Conservation (phyloP, 352 stramenopile genomes). For the Globisporangium barbulae region DNA sequence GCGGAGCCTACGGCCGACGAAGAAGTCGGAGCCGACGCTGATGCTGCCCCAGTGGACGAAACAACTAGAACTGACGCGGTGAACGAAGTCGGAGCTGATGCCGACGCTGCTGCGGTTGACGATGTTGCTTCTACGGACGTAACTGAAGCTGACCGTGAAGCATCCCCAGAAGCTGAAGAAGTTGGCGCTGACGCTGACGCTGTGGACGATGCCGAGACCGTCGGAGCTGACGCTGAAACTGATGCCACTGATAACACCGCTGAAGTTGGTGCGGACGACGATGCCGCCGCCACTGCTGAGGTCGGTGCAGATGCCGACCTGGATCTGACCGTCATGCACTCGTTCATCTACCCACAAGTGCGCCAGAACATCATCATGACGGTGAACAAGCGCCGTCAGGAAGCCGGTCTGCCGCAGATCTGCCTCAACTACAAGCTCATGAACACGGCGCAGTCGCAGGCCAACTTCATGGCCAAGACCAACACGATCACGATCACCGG, state of each 20-base stretch:
- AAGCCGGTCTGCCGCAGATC: conserved; percentile 7
- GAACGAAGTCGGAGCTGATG: not conserved
- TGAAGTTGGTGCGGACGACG: conserved; percentile 2
- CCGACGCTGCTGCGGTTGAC: not conserved
- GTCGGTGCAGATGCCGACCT: conserved; percentile 6
- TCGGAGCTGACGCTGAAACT: not conserved
- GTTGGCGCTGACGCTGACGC: not conserved
- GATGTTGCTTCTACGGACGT: not conserved
- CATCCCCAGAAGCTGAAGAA: not conserved
- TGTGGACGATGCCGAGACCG: not conserved
- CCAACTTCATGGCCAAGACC: conserved; percentile 21
- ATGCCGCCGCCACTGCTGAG: not conserved
- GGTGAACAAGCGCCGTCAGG: conserved; percentile 11
- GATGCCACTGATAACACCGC: not conserved
- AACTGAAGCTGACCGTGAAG: not conserved
- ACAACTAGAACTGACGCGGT: not conserved
- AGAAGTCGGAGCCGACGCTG: too few species aligned
- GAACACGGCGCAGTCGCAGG: conserved; percentile 21
- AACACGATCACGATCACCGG: conserved; percentile 20
- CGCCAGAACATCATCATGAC: conserved; percentile 15
- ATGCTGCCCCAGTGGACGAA: too few species aligned
- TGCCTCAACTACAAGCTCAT: conserved; percentile 25
- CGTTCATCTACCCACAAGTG: conserved; percentile 7
- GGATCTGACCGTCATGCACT: not conserved
- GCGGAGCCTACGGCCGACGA: not conserved